These are phyloP conservation scores for Lizonia empirigonia DNA, from an alignment of 2,329 filamentous ascomycete genomes.

Conservation along the genomic window DNA sequence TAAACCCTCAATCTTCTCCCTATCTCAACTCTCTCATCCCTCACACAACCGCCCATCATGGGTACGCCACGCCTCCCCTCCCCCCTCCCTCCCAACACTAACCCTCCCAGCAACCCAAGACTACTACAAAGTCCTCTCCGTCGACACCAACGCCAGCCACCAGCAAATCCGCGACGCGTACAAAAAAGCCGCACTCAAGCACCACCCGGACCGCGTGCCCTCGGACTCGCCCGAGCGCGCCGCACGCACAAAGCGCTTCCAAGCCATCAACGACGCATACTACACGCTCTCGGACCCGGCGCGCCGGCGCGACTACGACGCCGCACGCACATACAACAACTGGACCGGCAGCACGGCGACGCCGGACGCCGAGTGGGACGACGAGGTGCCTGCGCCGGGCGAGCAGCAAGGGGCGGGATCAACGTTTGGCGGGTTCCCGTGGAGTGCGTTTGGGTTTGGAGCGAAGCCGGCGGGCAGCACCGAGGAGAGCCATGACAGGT, in stretches of 20 bases:
- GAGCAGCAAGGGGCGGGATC: slow-evolving; percentile 6
- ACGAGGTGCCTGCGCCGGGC: slow-evolving; percentile 54
- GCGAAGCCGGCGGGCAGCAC: slow-evolving; percentile 50
- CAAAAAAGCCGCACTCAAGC: slow-evolving; percentile 89
- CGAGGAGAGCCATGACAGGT: slow-evolving; percentile 58
- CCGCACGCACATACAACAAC: slow-evolving; percentile 65
- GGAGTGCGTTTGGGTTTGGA: slow-evolving; percentile 73
- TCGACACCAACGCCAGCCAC: slow-evolving; percentile 74
- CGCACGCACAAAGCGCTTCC: slow-evolving; percentile 83
- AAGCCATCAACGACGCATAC: slow-evolving; percentile 91
- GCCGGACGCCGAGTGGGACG: slow-evolving; percentile 55
- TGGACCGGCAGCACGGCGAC: slow-evolving; percentile 51
- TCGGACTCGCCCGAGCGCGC: slow-evolving; percentile 81
- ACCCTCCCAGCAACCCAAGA: slow-evolving; percentile 8
- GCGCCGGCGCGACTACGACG: slow-evolving; percentile 83
- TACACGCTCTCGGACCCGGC: slow-evolving; percentile 82
- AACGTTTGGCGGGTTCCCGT: slow-evolving; percentile 70
- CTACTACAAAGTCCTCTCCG: slow-evolving; percentile 59
- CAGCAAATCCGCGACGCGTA: slow-evolving; percentile 93
- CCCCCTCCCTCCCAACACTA: background rate
- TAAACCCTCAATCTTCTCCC: too few relatives aligned
- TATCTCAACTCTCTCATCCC: background rate
- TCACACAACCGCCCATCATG: background rate
- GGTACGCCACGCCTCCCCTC: background rate
- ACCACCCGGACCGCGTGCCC: slow-evolving; percentile 89